phyloP scores from a whole-genome alignment of 768 basidiomycete genomes.

The Amanita subjunquillea region DNA sequence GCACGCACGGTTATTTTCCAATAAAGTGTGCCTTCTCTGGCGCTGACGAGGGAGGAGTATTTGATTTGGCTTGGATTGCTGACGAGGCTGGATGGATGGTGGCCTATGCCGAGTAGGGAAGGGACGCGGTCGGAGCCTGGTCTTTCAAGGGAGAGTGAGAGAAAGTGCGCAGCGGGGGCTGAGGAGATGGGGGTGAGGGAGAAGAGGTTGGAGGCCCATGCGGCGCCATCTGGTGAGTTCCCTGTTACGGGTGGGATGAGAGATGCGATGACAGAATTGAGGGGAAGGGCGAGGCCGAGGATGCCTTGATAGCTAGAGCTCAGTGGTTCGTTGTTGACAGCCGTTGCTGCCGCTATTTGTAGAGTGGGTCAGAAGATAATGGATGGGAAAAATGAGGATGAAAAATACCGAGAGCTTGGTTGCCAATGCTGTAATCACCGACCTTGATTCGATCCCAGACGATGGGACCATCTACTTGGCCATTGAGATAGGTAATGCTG shows the following conservation, averaged over 20 bases:
- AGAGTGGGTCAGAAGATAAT: background rate
- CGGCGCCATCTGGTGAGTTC: slow-evolving; percentile 53
- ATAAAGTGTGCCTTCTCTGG: slow-evolving; percentile 32
- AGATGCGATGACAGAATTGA: slow-evolving; percentile 55
- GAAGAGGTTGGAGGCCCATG: slow-evolving; percentile 63
- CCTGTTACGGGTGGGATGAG: slow-evolving; percentile 35
- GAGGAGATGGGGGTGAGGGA: slow-evolving; percentile 42
- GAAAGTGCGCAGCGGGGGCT: slow-evolving; percentile 52
- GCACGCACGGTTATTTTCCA: slow-evolving; percentile 55
- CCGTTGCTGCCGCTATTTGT: slow-evolving; percentile 43
- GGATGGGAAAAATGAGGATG: background rate
- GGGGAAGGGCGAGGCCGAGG: slow-evolving; percentile 66
- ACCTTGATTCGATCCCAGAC: slow-evolving; percentile 59
- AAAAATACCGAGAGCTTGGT: slow-evolving; percentile 58
- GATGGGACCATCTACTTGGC: slow-evolving; percentile 49
- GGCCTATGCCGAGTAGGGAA: slow-evolving; percentile 58
- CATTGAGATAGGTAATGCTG: slow-evolving; percentile 48
- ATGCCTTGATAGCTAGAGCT: slow-evolving; percentile 50
- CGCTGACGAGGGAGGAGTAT: slow-evolving; percentile 37
- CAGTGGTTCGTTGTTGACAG: slow-evolving; percentile 48
- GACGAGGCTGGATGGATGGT: slow-evolving; percentile 47
- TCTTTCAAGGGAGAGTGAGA: slow-evolving; percentile 57
- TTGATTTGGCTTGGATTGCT: slow-evolving; percentile 38
- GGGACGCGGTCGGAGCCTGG: slow-evolving; percentile 51
- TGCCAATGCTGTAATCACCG: slow-evolving; percentile 52